phyloP scores from a whole-genome alignment of 768 basidiomycete species.

The Xerocomellus dryophilus region DNA sequence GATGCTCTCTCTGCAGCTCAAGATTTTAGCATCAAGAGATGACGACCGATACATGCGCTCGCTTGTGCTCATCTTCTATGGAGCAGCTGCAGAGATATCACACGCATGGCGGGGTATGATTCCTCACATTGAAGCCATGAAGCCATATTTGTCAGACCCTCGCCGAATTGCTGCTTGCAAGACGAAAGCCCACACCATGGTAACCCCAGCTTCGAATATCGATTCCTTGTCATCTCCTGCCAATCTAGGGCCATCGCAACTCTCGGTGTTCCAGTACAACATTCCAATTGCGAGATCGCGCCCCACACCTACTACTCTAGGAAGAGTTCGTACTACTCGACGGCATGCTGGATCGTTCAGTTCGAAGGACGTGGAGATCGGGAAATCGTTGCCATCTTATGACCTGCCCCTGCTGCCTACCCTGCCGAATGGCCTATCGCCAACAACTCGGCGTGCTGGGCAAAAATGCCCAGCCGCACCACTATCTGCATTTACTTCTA shows the following conservation, averaged over 20 bases:
- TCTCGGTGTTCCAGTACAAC: constrained; percentile 20
- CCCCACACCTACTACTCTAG: constrained; percentile 28
- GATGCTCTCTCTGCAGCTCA: constrained; percentile 77
- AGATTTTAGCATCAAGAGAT: constrained; percentile 66
- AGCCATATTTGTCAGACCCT: constrained; percentile 54
- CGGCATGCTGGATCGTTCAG: constrained; percentile 96
- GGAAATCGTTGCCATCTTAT: constrained; percentile 72
- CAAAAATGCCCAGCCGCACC: constrained; percentile 47
- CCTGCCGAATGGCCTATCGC: constrained; percentile 25
- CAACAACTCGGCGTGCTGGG: constrained; percentile 44
- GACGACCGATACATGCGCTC: constrained; percentile 88
- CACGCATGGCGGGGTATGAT: constrained; percentile 78
- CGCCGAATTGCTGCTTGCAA: constrained; percentile 36
- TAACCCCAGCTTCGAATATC: constrained; percentile 21
- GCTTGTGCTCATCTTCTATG: constrained; percentile 83
- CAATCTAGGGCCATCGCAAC: constrained; percentile 26
- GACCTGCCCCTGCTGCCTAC: constrained; percentile 36
- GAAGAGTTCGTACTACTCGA: constrained; percentile 56
- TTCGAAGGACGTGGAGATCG: constrained; percentile 85
- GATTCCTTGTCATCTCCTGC: constrained; percentile 30
- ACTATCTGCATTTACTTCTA: constrained; percentile 25
- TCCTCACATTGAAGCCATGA: constrained; percentile 67
- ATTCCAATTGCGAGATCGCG: constrained; percentile 32
- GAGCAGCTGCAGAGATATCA: constrained; percentile 84
- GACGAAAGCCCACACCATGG: constrained; percentile 24